Conservation (phyloP, 2,329 filamentous ascomycete species). For the Phaeophleospora eucalypticola region DNA sequence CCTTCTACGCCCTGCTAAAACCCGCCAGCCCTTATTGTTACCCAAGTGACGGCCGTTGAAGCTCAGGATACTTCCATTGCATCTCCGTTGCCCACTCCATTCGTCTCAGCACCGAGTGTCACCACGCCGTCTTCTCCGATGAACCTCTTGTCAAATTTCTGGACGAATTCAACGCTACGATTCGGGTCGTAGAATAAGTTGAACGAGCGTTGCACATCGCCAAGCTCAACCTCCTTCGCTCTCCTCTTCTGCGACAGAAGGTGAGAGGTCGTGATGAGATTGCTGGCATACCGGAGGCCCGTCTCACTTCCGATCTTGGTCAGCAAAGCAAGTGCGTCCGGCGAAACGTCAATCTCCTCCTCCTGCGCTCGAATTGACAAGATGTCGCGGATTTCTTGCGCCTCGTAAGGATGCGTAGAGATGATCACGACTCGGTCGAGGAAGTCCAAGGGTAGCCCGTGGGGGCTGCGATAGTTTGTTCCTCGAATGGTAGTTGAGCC, state of each 20-base stretch:
- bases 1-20: constrained; percentile 16
- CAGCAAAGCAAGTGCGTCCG: constrained; percentile 84
- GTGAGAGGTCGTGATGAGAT: constrained; percentile 92
- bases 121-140: constrained; percentile 84
- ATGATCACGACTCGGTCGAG: constrained; percentile 95
- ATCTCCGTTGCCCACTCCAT: constrained; percentile 24
- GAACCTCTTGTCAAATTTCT: constrained; percentile 84
- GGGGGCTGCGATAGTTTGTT: constrained; percentile 87
- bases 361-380: constrained; percentile 88
- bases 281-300: constrained; percentile 91
- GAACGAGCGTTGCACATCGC: constrained; percentile 92
- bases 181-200: constrained; percentile 86
- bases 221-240: constrained; percentile 75
- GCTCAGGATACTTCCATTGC: constrained; percentile 63
- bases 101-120: constrained; percentile 56
- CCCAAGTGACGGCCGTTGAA: neutral
- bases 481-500: constrained; percentile 88
- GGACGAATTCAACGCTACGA: constrained; percentile 85
- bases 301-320: constrained; percentile 95
- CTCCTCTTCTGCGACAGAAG: constrained; percentile 81
- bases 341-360: constrained; percentile 87
- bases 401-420: constrained; percentile 78
- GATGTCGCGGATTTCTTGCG: constrained; percentile 88
- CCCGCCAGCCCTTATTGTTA: neutral
- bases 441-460: constrained; percentile 92